Evolutionary conservation across 2,329 filamentous ascomycete species (phyloP).

Genomic region (Cordyceps pruinosa): DNA sequence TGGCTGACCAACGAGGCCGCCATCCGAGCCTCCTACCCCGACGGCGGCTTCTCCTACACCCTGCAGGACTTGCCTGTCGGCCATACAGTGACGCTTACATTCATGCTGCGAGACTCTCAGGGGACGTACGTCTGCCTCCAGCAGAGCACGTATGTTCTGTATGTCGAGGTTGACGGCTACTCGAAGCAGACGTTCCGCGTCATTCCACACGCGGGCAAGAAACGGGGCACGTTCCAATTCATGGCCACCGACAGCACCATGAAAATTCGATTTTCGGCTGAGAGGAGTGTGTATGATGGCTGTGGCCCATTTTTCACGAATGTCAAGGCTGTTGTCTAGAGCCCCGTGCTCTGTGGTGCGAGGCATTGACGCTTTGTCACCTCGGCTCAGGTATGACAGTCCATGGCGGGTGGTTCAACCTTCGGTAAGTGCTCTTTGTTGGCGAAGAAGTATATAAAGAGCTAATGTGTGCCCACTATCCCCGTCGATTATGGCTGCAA

Average conservation of each 20-base stretch:
- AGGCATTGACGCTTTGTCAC: too few relatives aligned
- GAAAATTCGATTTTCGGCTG: background rate
- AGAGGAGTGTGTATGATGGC: background rate
- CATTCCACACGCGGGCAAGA: background rate
- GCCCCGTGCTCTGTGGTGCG: too few relatives aligned
- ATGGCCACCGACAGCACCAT: background rate
- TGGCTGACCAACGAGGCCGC: background rate
- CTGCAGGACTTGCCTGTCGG: background rate
- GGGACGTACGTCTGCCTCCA: background rate
- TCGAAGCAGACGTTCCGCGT: background rate
- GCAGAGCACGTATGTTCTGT: background rate
- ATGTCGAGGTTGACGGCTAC: background rate
- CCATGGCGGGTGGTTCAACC: too few relatives aligned
- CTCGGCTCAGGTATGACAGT: too few relatives aligned
- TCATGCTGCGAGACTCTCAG: background rate
- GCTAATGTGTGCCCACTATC: too few relatives aligned
- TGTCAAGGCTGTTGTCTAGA: background rate
- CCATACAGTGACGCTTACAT: background rate
- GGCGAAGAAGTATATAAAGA: too few relatives aligned
- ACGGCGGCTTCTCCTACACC: background rate
- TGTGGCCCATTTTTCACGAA: background rate
- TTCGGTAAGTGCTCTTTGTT: too few relatives aligned
- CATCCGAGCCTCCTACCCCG: background rate
- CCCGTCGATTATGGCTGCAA: too few relatives aligned
- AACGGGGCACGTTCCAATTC: background rate